Conservation (phyloP, 1,284 basidiomycete species). For the Boletus calvinii region DNA sequence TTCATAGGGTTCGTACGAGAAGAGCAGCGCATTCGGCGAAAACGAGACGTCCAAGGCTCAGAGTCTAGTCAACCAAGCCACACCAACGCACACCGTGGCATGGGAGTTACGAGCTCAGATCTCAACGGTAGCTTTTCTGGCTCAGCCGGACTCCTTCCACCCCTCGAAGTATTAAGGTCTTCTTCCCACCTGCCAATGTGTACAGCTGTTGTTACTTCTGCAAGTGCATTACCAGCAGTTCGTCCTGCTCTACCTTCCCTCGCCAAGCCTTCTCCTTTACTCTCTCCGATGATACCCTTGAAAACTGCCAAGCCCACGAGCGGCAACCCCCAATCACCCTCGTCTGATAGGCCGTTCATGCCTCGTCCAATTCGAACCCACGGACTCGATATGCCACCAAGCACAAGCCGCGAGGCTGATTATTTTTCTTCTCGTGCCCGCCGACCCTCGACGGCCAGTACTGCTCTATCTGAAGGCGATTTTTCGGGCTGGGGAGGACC, state of each 20-base stretch:
- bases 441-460: constrained; percentile 42
- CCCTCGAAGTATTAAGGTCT: constrained; percentile 30
- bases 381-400: constrained; percentile 28
- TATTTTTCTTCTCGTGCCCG: constrained; percentile 51
- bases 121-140: constrained; percentile 23
- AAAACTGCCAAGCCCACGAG: constrained; percentile 31
- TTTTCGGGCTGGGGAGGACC: constrained; percentile 50
- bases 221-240: constrained; percentile 53
- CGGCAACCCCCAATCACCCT: constrained; percentile 39
- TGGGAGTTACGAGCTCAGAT: constrained; percentile 34
- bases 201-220: constrained; percentile 24
- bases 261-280: constrained; percentile 49
- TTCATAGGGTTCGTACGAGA: constrained; percentile 71
- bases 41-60: constrained; percentile 29
- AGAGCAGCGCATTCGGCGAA: constrained; percentile 50
- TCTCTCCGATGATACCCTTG: constrained; percentile 59
- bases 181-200: constrained; percentile 18
- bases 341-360: constrained; percentile 32
- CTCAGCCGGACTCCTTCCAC: constrained; percentile 31
- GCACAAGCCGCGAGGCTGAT: constrained; percentile 41
- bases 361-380: constrained; percentile 34
- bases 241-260: constrained; percentile 46
- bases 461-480: constrained; percentile 48
- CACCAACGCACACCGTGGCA: constrained; percentile 22
- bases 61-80: constrained; percentile 22